Conservation (phyloP, 768 basidiomycete species). For the Panaeolus papilionaceus region DNA sequence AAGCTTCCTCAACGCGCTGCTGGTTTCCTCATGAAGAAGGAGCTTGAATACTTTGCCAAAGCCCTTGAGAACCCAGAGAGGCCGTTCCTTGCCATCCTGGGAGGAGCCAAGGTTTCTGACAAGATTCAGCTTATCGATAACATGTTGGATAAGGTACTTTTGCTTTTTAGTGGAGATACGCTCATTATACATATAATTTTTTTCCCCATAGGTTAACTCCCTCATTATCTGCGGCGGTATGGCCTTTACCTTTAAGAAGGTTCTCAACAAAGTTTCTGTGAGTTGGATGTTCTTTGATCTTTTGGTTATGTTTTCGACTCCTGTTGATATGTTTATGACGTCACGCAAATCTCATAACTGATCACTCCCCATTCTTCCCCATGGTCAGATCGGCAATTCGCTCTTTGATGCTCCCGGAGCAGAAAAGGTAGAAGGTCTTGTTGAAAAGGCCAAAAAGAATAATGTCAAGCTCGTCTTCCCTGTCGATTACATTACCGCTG, state of each 20-base stretch:
- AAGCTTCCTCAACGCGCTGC: conserved; percentile 91
- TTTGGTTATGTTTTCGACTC: conserved; percentile 2
- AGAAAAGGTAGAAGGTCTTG: conserved; percentile 80
- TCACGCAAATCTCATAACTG: conserved; percentile 21
- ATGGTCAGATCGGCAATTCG: conserved; percentile 85
- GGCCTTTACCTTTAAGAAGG: conserved; percentile 99
- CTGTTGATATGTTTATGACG: conserved; percentile 27
- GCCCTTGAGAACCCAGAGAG: conserved; percentile 93
- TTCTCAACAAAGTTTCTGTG: conserved; percentile 78
- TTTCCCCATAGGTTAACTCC: conserved; percentile 75
- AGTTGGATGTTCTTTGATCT: conserved; percentile 27
- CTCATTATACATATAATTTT: conserved; percentile 2
- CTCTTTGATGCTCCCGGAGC: conserved; percentile 92
- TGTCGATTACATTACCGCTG: conserved; percentile 91
- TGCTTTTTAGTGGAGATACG: neutral
- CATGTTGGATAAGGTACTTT: conserved; percentile 91
- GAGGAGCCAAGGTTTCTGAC: conserved; percentile 98
- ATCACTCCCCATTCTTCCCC: neutral
- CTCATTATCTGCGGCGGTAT: conserved; percentile 98
- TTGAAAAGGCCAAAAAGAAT: conserved; percentile 93
- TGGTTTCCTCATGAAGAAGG: conserved; percentile 98
- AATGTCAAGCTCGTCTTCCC: conserved; percentile 96
- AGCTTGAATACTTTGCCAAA: conserved; percentile 98
- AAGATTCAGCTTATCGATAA: conserved; percentile 99
- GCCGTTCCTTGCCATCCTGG: conserved; percentile 97